Conservation (phyloP, 1,139 yeast species). For the Taphrina communis region DNA sequence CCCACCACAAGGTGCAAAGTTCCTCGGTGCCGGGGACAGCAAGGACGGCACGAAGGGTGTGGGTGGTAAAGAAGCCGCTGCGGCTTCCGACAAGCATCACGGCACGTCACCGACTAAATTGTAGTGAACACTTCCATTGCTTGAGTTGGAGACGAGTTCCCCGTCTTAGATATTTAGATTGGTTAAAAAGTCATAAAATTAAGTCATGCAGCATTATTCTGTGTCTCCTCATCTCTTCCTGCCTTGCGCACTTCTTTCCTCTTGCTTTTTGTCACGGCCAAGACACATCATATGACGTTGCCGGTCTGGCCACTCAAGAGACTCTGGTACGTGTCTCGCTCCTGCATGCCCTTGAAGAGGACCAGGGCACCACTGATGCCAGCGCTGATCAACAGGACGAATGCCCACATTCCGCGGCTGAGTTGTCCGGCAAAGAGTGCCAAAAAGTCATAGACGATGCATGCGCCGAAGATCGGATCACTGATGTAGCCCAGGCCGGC, state of each 20-base stretch:
- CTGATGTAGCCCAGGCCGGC: conserved; percentile 38
- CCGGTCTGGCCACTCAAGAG: conserved; percentile 24
- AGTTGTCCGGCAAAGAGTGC: conserved; percentile 35
- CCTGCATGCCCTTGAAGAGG: conserved; percentile 17
- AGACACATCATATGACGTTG: conserved; percentile 6
- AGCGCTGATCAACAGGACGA: conserved; percentile 27
- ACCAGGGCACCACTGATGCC: conserved; percentile 31
- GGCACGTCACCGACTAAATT: conserved; percentile 12
- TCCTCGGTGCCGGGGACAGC: conserved; percentile 31
- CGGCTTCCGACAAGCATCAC: conserved; percentile 34
- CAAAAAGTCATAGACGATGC: conserved; percentile 35
- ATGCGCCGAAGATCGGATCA: conserved; percentile 33
- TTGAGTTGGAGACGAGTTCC: too few species aligned
- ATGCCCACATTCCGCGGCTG: conserved; percentile 34
- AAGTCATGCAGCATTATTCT: neutral
- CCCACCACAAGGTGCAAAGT: conserved; percentile 34
- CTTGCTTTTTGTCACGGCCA: neutral
- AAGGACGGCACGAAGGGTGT: conserved; percentile 17
- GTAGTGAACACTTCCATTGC: neutral
- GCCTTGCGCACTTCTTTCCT: neutral
- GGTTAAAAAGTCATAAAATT: neutral
- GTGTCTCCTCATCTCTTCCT: neutral
- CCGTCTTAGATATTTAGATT: neutral
- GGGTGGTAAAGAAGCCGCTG: conserved; percentile 24
- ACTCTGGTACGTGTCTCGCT: conserved; percentile 34